Evolutionary conservation across 176 grass and related monocot genomes (phyloP).

Genomic region (Metroxylon sagu): DNA sequence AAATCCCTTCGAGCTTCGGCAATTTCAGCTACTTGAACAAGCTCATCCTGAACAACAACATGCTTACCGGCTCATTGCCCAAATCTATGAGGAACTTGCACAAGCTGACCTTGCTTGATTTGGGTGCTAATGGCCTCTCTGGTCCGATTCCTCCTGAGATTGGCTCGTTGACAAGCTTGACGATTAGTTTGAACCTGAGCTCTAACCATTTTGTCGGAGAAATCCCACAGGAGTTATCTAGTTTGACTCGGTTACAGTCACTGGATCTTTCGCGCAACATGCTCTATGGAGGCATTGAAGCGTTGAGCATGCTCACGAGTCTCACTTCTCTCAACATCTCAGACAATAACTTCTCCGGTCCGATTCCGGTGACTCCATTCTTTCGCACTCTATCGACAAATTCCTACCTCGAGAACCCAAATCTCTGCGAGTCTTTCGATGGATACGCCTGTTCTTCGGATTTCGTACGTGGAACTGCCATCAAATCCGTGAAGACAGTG

Average conservation of each 20-base stretch:
- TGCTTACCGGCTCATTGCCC: slow-evolving; percentile 46
- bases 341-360: slow-evolving; percentile 90
- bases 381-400: slow-evolving; percentile 57
- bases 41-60: slow-evolving; percentile 66
- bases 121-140: slow-evolving; percentile 57
- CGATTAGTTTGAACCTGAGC: slow-evolving; percentile 77
- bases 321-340: slow-evolving; percentile 86
- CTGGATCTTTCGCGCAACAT: slow-evolving; percentile 68
- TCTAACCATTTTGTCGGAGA: slow-evolving; percentile 62
- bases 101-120: slow-evolving; percentile 76
- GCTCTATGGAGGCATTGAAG: slow-evolving; percentile 58
- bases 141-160: slow-evolving; percentile 56
- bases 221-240: slow-evolving; percentile 72
- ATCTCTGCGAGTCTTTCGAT: slow-evolving; percentile 69
- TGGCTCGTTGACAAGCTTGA: slow-evolving; percentile 54
- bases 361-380: slow-evolving; percentile 75
- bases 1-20: slow-evolving; percentile 64
- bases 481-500: slow-evolving; percentile 50
- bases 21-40: slow-evolving; percentile 97
- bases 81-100: slow-evolving; percentile 67
- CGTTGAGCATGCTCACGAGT: slow-evolving; percentile 61
- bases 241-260: slow-evolving; percentile 70
- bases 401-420: slow-evolving; percentile 56
- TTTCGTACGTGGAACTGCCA: slow-evolving; percentile 44
- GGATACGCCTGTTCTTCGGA: slow-evolving; percentile 60